Conservation (phyloP, 352 stramenopile species). For the Globisporangium cederbergense region DNA sequence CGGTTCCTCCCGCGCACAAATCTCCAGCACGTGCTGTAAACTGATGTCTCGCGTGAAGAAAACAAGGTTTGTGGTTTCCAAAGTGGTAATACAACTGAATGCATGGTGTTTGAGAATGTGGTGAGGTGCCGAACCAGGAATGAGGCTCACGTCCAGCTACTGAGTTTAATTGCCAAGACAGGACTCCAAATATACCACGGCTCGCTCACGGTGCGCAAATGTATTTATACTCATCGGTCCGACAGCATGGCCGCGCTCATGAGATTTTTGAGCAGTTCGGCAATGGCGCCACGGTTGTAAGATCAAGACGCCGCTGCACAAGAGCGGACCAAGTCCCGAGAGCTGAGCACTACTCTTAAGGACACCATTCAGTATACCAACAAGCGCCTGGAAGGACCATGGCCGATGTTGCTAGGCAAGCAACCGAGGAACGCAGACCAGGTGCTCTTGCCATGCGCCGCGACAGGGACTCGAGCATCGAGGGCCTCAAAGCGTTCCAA, state of each 20-base stretch:
- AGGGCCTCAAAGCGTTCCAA: background rate
- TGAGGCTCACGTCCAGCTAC: too few species aligned
- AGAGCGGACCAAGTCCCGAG: background rate
- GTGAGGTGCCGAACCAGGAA: too few species aligned
- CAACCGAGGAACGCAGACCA: background rate
- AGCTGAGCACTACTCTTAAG: background rate
- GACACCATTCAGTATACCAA: too few species aligned
- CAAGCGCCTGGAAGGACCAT: background rate
- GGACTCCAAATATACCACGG: background rate
- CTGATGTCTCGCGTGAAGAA: background rate
- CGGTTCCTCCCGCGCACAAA: constrained; percentile 30
- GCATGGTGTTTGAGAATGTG: background rate
- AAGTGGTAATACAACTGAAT: background rate
- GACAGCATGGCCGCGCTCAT: background rate
- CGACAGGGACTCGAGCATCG: background rate
- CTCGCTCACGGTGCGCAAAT: background rate
- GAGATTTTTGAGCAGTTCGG: too few species aligned
- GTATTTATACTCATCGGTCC: background rate
- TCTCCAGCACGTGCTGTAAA: constrained; percentile 17
- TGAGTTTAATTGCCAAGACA: too few species aligned
- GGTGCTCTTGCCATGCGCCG: background rate
- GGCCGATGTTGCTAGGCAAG: background rate
- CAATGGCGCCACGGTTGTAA: background rate
- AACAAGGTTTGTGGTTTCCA: background rate
- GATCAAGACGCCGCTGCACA: background rate